Evolutionary conservation across 2,329 filamentous ascomycete species (phyloP), one percentile per base, ranked within the genome.

Genomic region (Exophiala calicioides): DNA sequence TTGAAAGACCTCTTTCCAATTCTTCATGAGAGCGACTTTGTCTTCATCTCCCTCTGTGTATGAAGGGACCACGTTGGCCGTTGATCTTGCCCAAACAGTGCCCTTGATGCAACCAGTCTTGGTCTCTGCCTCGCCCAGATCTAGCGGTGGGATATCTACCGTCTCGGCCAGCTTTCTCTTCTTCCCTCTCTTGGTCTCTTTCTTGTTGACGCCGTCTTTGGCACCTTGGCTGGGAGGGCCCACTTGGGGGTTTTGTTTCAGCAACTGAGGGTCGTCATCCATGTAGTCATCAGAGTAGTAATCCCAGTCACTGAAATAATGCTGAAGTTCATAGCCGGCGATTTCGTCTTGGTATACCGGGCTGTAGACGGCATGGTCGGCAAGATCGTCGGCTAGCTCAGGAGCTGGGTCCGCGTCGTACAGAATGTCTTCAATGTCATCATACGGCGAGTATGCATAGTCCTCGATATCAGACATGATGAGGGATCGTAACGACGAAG

Each of bases 231-330:
- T 13, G 16, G 32, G 41, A 16, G 26, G 20, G 20, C 44, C 36
- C 15, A 27, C 55, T 44, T 55, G 52, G 31, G 52, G 56, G 37
- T 47, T 47, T 13, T 30, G 42, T 13, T 45, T 55, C 34, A 56
- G 10, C n/a, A 64, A 60, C 4, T 63, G 65, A 12, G 68, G 64
- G 24, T 72, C 69, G 41, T 71, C 68, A 32, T 72, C 69, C 47
- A 68, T 66, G 54, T 70, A 72, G 47, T 72, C 69, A 41, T 72
- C 69, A 10, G 69, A 68, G 33, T 70, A 65, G 20, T 72, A 70
- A 34, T 71, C 69, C 68, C 69, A 72, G 52, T 74, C 71, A 39
- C 66, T 69, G 56, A 62, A 69, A 35, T 64, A 66, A 9, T 71
- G 68, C 41, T 65, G 61, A 5, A 64, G 51, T 26, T 73, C 69